Percentiles rank a stretch among this genome's conserved stretches.
Evolutionary conservation across 495 filamentous ascomycete species (phyloP).

Genomic region (Ramalina intermedia): DNA sequence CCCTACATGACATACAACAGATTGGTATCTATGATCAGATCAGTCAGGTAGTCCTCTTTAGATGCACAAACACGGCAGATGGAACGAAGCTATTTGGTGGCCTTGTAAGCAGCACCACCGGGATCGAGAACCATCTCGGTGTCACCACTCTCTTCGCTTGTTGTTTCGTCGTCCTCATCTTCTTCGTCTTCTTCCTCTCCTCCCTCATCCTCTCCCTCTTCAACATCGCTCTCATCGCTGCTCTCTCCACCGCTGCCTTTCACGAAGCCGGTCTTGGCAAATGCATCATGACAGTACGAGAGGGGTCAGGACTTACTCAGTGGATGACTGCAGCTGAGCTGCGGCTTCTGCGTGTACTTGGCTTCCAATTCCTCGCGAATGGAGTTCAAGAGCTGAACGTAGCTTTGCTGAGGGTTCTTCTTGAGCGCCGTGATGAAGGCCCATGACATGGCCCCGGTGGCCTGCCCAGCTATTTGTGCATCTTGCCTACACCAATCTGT

Average conservation of each 20-base stretch:
- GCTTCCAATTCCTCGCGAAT: slow-evolving; percentile 82
- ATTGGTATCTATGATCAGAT: slow-evolving; percentile 5
- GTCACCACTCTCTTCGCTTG: too few relatives aligned
- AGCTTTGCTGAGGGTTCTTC: slow-evolving; percentile 97
- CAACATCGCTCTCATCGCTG: background rate
- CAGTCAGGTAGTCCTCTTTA: too few relatives aligned
- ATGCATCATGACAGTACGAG: slow-evolving; percentile 6
- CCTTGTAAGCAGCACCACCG: too few relatives aligned
- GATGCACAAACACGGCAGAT: too few relatives aligned
- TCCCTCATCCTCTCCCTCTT: background rate
- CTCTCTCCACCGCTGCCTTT: background rate
- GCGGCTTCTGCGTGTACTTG: slow-evolving; percentile 91
- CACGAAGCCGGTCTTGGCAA: background rate
- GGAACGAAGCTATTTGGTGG: too few relatives aligned
- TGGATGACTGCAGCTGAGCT: slow-evolving; percentile 92
- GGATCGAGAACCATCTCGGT: too few relatives aligned
- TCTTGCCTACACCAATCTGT: slow-evolving; percentile 35
- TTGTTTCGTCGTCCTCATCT: background rate
- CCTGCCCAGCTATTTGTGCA: slow-evolving; percentile 57
- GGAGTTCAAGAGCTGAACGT: slow-evolving; percentile 86
- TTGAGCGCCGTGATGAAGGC: slow-evolving; percentile 88
- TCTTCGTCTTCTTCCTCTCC: background rate
- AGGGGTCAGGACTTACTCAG: slow-evolving; percentile 47
- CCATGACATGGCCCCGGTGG: slow-evolving; percentile 96
- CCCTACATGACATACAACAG: slow-evolving; percentile 9